Conservation (phyloP, 2,329 filamentous ascomycete genomes). For the Penicillium sp. region DNA sequence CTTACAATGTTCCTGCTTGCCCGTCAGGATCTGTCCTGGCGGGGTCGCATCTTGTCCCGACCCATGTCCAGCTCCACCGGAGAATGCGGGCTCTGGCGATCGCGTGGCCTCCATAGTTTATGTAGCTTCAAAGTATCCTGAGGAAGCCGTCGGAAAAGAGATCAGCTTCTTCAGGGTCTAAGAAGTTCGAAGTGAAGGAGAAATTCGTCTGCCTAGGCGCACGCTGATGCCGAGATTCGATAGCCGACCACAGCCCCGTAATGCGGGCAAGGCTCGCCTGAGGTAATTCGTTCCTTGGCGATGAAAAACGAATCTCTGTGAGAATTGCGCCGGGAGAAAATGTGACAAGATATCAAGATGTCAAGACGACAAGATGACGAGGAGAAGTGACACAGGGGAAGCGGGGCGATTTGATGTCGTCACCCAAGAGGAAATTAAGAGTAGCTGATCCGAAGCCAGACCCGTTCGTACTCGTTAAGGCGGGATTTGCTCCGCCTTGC, state of each 20-base stretch:
- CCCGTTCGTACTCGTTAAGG: background rate
- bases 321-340: background rate
- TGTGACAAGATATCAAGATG: background rate
- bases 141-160: background rate
- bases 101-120: conserved; percentile 8
- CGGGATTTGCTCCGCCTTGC: background rate
- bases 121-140: background rate
- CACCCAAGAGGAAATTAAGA: conserved; percentile 6
- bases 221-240: conserved; percentile 21
- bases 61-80: conserved; percentile 13
- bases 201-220: conserved; percentile 34
- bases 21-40: conserved; percentile 69
- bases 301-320: background rate
- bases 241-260: conserved; percentile 8
- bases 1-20: conserved; percentile 97
- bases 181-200: conserved; percentile 6
- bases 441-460: background rate
- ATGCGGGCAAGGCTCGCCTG: background rate
- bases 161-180: background rate
- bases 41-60: conserved; percentile 30
- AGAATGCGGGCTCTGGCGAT: conserved; percentile 10
- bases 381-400: background rate
- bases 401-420: conserved; percentile 15
- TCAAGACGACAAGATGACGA: background rate
- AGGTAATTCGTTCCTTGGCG: background rate